Conservation (phyloP, 805 yeast genomes). For the Metschnikowia gelsemii region DNA sequence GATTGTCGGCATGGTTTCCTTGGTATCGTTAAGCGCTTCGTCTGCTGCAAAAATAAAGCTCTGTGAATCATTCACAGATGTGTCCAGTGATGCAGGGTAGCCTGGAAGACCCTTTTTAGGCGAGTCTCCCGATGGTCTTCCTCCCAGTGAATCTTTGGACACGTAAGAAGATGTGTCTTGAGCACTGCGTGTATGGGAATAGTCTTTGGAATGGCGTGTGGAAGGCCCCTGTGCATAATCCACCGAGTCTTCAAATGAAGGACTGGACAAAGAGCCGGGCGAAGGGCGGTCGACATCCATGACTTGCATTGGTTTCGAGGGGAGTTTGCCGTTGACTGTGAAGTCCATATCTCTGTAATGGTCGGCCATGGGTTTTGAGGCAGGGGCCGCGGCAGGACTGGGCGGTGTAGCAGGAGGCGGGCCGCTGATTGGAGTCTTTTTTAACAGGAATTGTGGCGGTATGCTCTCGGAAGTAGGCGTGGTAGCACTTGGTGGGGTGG, state of each 20-base stretch:
- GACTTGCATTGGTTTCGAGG: slow-evolving; percentile 42
- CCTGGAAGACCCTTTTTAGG: neutral
- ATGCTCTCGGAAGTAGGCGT: slow-evolving; percentile 12
- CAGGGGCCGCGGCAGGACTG: neutral
- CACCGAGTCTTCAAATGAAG: neutral
- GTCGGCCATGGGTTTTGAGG: slow-evolving; percentile 14
- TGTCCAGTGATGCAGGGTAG: neutral
- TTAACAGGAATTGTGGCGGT: no score
- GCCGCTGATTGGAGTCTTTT: no score
- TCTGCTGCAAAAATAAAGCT: slow-evolving; percentile 19
- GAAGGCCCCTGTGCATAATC: neutral
- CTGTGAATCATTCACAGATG: slow-evolving; percentile 14
- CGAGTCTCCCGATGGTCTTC: slow-evolving; percentile 2
- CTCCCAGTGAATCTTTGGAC: slow-evolving; percentile 5
- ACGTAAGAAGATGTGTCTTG: slow-evolving; percentile 4
- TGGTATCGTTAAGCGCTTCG: slow-evolving; percentile 9
- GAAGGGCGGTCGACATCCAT: slow-evolving; percentile 30
- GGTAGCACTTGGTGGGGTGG: neutral
- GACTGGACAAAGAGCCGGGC: neutral
- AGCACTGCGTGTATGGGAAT: neutral
- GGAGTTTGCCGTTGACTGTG: slow-evolving; percentile 43
- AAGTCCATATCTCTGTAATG: slow-evolving; percentile 39
- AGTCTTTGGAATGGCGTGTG: slow-evolving; percentile 5
- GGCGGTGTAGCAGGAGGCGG: no score
- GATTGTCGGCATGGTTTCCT: slow-evolving; percentile 14